phyloP scores from a whole-genome alignment of 371 early-diverging fungal genomes.

The Entomophthora muscae region DNA sequence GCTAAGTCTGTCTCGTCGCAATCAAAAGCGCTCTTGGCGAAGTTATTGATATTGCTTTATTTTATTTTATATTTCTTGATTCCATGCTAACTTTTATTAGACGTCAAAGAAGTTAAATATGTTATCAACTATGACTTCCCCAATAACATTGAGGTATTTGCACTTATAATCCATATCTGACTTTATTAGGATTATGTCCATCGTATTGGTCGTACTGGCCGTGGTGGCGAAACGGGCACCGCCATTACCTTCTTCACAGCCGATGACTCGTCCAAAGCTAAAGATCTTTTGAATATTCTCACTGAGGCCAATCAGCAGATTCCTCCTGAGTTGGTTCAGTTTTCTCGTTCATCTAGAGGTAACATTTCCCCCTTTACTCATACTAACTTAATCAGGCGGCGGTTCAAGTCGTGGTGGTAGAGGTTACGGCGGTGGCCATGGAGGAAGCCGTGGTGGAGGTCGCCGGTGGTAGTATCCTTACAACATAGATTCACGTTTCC shows the following conservation, averaged over 20 bases:
- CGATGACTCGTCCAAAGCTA: constrained; percentile 77
- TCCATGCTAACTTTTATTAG: constrained; percentile 23
- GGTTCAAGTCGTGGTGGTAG: not conserved
- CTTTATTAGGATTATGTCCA: constrained; percentile 96
- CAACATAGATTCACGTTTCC: not conserved
- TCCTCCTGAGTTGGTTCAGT: constrained; percentile 61
- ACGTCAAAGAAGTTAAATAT: constrained; percentile 84
- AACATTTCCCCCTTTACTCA: not conserved
- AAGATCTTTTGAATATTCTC: constrained; percentile 78
- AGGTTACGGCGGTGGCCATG: not conserved
- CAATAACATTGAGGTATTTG: constrained; percentile 51
- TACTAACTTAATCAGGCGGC: too few relatives aligned
- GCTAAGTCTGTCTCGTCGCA: not conserved
- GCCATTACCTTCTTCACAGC: constrained; percentile 95
- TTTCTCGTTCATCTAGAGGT: constrained; percentile 30
- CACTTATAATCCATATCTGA: too few relatives aligned
- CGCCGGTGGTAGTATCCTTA: not conserved
- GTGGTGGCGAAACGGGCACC: constrained; percentile 89
- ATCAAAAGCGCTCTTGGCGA: not conserved
- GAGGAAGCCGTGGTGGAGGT: not conserved
- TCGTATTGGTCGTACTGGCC: constrained; percentile 98
- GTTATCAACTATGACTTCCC: constrained; percentile 97
- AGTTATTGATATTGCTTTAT: not conserved
- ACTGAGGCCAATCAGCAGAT: constrained; percentile 89
- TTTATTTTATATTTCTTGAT: not conserved